phyloP scores from a whole-genome alignment of 1,284 basidiomycete genomes.

The Cryptococcus maquisensis region DNA sequence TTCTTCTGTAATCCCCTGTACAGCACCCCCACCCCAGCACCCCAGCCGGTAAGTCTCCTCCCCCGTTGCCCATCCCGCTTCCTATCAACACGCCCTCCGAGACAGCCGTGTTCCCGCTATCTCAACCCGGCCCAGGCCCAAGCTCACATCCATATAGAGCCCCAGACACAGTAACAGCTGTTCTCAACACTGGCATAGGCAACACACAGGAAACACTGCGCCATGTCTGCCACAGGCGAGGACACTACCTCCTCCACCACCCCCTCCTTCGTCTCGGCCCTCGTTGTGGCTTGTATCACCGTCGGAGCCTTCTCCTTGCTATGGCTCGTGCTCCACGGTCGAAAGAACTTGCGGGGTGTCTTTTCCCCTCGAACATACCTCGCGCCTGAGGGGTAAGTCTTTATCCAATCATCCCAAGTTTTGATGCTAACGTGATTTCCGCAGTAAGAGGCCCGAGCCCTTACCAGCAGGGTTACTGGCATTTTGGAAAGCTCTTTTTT shows the following conservation, averaged over 20 bases:
- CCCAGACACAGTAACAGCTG: not conserved
- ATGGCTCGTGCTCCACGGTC: constrained; percentile 36
- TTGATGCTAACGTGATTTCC: not conserved
- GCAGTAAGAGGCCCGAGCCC: constrained; percentile 29
- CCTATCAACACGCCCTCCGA: too few relatives aligned
- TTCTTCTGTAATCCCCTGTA: not conserved
- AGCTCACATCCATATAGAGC: not conserved
- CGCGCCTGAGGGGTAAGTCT: constrained; percentile 37
- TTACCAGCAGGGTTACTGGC: constrained; percentile 26
- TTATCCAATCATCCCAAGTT: not conserved
- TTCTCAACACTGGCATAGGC: too few relatives aligned
- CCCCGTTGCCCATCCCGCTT: not conserved
- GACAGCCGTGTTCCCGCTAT: too few relatives aligned
- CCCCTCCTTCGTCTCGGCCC: constrained; percentile 42
- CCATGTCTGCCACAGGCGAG: constrained; percentile 38
- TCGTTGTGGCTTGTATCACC: constrained; percentile 40
- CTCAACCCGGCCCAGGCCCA: too few relatives aligned
- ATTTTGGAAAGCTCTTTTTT: constrained; percentile 40
- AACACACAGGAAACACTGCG: constrained; percentile 2
- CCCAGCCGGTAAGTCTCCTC: not conserved
- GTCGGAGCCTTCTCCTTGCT: constrained; percentile 34
- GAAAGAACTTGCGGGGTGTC: constrained; percentile 32
- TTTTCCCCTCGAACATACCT: constrained; percentile 41
- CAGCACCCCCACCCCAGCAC: not conserved
- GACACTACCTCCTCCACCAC: constrained; percentile 36